These are phyloP conservation scores for Vitis labrusca DNA, from an alignment of 164 flowering plant species.

Conservation along the genomic window DNA sequence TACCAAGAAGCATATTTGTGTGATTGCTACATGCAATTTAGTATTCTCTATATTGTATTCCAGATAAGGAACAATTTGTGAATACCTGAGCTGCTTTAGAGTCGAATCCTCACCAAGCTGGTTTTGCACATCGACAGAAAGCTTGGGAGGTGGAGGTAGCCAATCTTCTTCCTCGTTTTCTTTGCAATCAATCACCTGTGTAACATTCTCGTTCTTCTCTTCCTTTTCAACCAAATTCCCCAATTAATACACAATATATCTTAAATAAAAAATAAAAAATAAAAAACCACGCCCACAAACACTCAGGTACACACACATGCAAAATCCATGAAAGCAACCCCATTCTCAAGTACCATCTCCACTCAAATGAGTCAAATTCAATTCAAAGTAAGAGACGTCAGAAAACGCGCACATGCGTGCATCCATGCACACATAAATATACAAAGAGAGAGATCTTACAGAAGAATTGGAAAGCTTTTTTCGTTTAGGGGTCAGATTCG, in stretches of 20 bases:
- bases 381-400: background rate
- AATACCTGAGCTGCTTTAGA: constrained; percentile 70
- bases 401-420: too few species aligned
- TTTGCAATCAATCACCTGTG: constrained; percentile 27
- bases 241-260: background rate
- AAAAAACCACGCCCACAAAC: too few species aligned
- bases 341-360: too few species aligned
- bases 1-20: too few species aligned
- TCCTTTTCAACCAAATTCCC: constrained; percentile 29
- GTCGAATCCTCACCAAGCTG: constrained; percentile 49
- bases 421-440: background rate
- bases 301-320: too few species aligned
- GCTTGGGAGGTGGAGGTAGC: constrained; percentile 78
- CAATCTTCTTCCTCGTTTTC: constrained; percentile 68
- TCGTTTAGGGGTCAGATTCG: constrained; percentile 22
- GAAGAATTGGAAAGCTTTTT: constrained; percentile 16
- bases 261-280: background rate
- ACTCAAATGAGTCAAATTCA: too few species aligned
- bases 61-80: background rate
- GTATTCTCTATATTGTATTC: too few species aligned
- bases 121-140: constrained; percentile 8
- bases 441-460: constrained; percentile 13
- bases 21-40: too few species aligned
- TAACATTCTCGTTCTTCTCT: constrained; percentile 20
- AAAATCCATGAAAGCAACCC: too few species aligned